Percentiles rank a stretch among this genome's conserved stretches.
Conservation (phyloP, 2,329 filamentous ascomycete genomes). For the Ophiocordyceps robertsii region DNA sequence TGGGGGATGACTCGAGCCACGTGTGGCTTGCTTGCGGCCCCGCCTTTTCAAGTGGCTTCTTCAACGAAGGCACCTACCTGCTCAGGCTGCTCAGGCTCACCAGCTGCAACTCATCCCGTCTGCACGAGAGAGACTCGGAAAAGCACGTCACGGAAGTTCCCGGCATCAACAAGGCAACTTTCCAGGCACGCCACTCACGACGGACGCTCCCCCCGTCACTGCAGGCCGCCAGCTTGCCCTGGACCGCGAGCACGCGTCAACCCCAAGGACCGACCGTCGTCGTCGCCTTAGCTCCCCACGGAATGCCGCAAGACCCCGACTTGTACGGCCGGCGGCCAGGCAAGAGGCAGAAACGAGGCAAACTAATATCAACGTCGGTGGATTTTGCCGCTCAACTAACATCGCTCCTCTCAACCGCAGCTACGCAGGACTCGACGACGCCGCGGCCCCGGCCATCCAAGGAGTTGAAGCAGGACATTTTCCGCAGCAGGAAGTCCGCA, state of each 20-base stretch:
- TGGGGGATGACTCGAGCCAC: not conserved
- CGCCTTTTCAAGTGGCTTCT: no score
- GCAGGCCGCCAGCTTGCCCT: not conserved
- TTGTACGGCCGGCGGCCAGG: slow-evolving; percentile 65
- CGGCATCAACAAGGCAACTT: no score
- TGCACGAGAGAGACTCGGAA: no score
- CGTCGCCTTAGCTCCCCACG: slow-evolving; percentile 1
- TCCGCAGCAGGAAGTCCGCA: slow-evolving; percentile 13
- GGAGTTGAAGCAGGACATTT: slow-evolving; percentile 34
- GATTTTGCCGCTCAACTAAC: slow-evolving; percentile 83
- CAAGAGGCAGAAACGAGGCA: slow-evolving; percentile 57
- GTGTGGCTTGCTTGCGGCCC: not conserved
- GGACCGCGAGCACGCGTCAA: not conserved
- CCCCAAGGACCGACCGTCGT: not conserved
- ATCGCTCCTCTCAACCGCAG: slow-evolving; percentile 54
- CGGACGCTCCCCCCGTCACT: no score
- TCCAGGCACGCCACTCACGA: no score
- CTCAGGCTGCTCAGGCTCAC: no score
- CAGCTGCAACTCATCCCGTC: no score
- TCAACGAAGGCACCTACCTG: no score
- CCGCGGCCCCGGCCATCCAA: slow-evolving; percentile 31
- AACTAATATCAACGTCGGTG: slow-evolving; percentile 58
- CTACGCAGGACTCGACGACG: slow-evolving; percentile 26
- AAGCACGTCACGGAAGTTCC: no score
- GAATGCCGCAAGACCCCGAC: slow-evolving; percentile 51